phyloP scores from a whole-genome alignment of 2,329 filamentous ascomycete genomes.

The Rhytidhysteron rufulum region DNA sequence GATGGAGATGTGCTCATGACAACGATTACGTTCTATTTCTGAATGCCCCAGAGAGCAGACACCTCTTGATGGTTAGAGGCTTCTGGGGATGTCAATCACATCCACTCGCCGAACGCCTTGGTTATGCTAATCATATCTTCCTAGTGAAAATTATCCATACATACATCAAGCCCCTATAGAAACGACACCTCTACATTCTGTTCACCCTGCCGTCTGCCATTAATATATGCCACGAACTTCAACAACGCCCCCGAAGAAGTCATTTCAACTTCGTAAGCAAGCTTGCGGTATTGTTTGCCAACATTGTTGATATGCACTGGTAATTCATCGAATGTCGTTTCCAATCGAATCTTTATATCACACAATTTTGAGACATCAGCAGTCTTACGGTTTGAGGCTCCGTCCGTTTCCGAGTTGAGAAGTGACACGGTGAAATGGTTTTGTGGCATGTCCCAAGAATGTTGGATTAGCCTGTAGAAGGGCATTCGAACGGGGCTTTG shows the following conservation, averaged over 20 bases:
- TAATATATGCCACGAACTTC: conserved; percentile 8
- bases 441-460: neutral
- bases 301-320: neutral
- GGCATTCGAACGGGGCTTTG: neutral
- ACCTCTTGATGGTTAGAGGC: no score
- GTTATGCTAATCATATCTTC: no score
- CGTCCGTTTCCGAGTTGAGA: neutral
- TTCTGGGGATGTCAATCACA: no score
- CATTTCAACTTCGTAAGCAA: conserved; percentile 9
- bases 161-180: no score
- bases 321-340: neutral
- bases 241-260: conserved; percentile 10
- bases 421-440: neutral
- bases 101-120: no score
- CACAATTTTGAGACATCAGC: neutral
- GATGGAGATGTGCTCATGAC: no score
- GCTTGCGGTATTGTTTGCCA: conserved; percentile 6
- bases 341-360: neutral
- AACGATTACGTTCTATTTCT: no score
- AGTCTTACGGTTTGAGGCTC: neutral
- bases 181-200: neutral
- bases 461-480: neutral
- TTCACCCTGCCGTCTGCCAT: conserved; percentile 5
- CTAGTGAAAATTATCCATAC: no score
- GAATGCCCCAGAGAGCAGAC: neutral